Evolutionary conservation across 495 filamentous ascomycete species (phyloP), one percentile per base, ranked within the genome.

Genomic region (Echria macrotheca): DNA sequence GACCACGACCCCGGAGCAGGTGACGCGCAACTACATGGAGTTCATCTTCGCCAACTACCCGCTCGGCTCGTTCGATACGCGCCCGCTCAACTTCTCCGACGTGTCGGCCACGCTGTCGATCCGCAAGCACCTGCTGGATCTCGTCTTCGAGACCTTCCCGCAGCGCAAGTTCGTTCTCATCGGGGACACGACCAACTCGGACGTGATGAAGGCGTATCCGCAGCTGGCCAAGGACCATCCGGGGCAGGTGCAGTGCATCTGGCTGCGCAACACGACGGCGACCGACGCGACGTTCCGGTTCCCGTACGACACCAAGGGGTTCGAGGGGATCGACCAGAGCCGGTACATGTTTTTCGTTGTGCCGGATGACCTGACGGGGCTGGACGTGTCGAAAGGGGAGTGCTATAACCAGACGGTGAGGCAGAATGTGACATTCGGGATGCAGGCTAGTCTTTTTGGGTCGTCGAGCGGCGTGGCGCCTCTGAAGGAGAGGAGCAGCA

Each of bases 1-100:
- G 22, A 90, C 86, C 7, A 91, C 86, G 0, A 90, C 86, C 2
- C 86, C 86, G 1, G 86, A 91, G 65, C 86, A 91, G 63, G 70
- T 80, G 11, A 88, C 86, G 0, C 69, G 85, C 5, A 82, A 81
- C 52, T 91, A 56, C 82, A 41, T 50, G 53, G 53, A 46, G 44
- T 50, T 55, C 26, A 47, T 47, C 28, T 85, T 79, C 68, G 67
- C 69, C 47, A 80, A 66, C 33, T 85, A 85, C 56, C 82, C 83
- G 0, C 74, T 73, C 33, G 82, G 83, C 22, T 78, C 73, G 55
- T 89, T 89, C 64, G 85, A 88, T 64, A 84, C 80, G 26, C 80
- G 86, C 0, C 85, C 86, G 2, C 75, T 91, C 19, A 90, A 90
- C 65, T 89, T 89, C 70, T 83, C 78, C 15, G 84, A 89, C 52